phyloP scores from a whole-genome alignment of 371 early-diverging fungal genomes.

The Rhizopus delemar region DNA sequence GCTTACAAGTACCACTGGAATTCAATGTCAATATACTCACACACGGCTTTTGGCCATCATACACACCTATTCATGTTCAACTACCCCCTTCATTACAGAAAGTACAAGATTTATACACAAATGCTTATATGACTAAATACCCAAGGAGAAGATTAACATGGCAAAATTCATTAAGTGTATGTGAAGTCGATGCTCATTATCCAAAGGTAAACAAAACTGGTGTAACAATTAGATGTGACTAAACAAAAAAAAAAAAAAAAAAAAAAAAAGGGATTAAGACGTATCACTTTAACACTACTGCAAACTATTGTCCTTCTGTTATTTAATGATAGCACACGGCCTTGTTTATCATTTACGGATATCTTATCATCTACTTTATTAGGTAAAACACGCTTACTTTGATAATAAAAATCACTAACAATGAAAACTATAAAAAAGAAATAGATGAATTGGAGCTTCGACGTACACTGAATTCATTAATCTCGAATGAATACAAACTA shows the following conservation, averaged over 20 bases:
- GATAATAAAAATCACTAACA: background rate
- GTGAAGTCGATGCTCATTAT: slow-evolving; percentile 73
- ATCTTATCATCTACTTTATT: slow-evolving; percentile 68
- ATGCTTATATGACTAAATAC: slow-evolving; percentile 77
- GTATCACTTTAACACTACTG: slow-evolving; percentile 71
- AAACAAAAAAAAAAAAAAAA: no score
- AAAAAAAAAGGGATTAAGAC: slow-evolving; percentile 57
- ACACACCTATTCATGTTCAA: slow-evolving; percentile 67
- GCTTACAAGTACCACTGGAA: slow-evolving; percentile 7
- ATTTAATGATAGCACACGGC: slow-evolving; percentile 66
- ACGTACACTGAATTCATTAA: slow-evolving; percentile 81
- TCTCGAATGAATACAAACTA: slow-evolving; percentile 77
- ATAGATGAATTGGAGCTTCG: slow-evolving; percentile 73
- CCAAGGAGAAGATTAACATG: slow-evolving; percentile 80
- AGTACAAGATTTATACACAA: slow-evolving; percentile 69
- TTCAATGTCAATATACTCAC: slow-evolving; percentile 82
- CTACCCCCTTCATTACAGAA: slow-evolving; percentile 60
- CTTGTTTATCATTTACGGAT: slow-evolving; percentile 63
- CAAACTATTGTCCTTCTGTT: slow-evolving; percentile 76
- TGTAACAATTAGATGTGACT: background rate
- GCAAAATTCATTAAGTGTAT: slow-evolving; percentile 81
- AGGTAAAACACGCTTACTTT: slow-evolving; percentile 35
- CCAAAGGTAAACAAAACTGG: slow-evolving; percentile 38
- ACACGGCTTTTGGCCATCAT: slow-evolving; percentile 91
- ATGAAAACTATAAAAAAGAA: background rate